Evolutionary conservation across 495 filamentous ascomycete species (phyloP).

Genomic region (Hypoxylon intermedium): DNA sequence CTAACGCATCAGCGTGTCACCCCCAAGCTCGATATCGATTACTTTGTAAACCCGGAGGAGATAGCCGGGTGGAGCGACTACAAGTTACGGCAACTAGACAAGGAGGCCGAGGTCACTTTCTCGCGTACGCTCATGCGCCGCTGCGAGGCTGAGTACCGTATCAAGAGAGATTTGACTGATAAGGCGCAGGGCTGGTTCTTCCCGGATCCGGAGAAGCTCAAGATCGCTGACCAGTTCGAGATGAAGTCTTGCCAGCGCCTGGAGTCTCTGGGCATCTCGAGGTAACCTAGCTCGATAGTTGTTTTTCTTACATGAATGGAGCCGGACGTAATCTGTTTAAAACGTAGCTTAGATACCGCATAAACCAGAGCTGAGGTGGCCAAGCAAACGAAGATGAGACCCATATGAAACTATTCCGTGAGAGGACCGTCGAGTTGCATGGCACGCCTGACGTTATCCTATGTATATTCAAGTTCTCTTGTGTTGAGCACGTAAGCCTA

Average conservation of each 20-base stretch:
- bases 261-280: conserved; percentile 36
- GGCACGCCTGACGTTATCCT: too few species aligned
- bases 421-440: too few species aligned
- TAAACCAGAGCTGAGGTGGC: too few species aligned
- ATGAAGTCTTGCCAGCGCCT: conserved; percentile 51
- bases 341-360: too few species aligned
- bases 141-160: conserved; percentile 74
- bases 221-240: conserved; percentile 48
- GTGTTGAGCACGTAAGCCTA: too few species aligned
- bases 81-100: conserved; percentile 76
- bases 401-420: too few species aligned
- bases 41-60: conserved; percentile 83
- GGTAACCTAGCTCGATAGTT: conserved; percentile 26
- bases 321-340: too few species aligned
- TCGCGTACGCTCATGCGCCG: conserved; percentile 67
- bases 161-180: conserved; percentile 70
- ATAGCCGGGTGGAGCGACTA: conserved; percentile 69
- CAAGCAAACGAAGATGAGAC: too few species aligned
- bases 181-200: conserved; percentile 91
- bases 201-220: conserved; percentile 78
- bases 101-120: conserved; percentile 74
- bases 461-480: too few species aligned
- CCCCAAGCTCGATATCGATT: conserved; percentile 72
- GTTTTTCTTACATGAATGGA: too few species aligned
- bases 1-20: conserved; percentile 78